Conservation (phyloP, 2,329 filamentous ascomycete genomes). For the Cercospora sp. region DNA sequence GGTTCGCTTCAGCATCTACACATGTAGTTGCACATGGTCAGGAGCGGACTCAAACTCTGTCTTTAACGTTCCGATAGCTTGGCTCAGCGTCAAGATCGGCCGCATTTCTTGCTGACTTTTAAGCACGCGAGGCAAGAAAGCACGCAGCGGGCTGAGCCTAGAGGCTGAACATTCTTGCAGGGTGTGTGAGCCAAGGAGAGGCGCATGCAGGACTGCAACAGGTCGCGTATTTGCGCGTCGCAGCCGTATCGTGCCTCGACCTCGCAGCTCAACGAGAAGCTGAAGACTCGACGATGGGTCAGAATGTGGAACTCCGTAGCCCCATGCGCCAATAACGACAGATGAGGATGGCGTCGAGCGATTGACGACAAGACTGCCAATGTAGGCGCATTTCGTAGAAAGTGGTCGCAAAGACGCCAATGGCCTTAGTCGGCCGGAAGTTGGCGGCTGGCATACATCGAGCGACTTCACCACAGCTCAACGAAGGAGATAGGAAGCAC, state of each 20-base stretch:
- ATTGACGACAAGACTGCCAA: conserved; percentile 1
- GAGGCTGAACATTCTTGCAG: conserved; percentile 1
- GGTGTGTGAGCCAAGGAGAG: neutral
- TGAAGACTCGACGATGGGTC: conserved; percentile 1
- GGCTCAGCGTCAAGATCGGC: conserved; percentile 4
- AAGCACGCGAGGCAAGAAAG: neutral
- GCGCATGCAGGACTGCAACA: neutral
- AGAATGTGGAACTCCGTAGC: neutral
- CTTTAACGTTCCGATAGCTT: conserved; percentile 1
- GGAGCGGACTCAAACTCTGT: conserved; percentile 1
- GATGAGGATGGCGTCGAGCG: neutral
- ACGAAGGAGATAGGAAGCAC: neutral
- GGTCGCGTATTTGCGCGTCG: neutral
- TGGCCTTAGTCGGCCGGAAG: neutral
- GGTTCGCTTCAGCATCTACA: neutral
- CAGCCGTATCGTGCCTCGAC: neutral
- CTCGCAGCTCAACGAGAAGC: conserved; percentile 2
- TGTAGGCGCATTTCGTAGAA: neutral
- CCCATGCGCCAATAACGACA: neutral
- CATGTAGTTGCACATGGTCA: conserved; percentile 10
- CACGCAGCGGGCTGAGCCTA: neutral
- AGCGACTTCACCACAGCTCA: neutral
- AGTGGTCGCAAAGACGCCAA: neutral
- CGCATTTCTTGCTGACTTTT: neutral
- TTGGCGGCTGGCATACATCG: neutral